Conservation (phyloP, 2,329 filamentous ascomycete species). For the Beauveria medogensis region DNA sequence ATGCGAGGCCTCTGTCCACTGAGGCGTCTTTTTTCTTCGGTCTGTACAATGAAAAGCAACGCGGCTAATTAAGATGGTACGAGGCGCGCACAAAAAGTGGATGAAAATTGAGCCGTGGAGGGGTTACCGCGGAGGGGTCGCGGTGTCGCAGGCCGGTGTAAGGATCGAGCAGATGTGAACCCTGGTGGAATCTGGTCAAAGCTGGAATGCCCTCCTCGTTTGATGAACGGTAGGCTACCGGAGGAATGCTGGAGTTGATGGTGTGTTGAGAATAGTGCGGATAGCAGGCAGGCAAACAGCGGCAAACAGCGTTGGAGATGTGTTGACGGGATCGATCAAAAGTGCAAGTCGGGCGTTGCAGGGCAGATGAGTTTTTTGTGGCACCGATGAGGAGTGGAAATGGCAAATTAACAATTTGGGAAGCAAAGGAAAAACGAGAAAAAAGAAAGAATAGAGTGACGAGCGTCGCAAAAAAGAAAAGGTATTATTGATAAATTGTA, state of each 20-base stretch:
- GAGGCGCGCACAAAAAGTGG: constrained; percentile 4
- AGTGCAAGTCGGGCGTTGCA: background rate
- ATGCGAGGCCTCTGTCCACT: background rate
- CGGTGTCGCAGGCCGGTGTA: background rate
- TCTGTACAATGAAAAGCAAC: background rate
- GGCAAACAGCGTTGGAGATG: background rate
- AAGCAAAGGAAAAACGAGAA: background rate
- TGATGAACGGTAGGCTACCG: background rate
- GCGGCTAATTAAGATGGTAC: constrained; percentile 1
- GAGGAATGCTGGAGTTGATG: background rate
- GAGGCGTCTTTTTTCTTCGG: background rate
- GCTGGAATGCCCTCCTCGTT: background rate
- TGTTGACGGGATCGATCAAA: background rate
- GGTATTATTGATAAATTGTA: too few species aligned
- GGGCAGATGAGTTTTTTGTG: background rate
- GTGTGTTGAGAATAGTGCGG: background rate
- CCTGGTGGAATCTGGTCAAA: background rate
- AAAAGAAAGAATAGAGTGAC: background rate
- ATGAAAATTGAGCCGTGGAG: background rate
- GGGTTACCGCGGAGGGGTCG: background rate
- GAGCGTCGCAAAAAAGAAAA: background rate
- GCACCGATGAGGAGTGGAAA: background rate
- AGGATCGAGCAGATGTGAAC: background rate
- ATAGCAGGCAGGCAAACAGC: background rate
- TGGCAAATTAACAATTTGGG: background rate